A percentile compares a stretch with the other conserved stretches of the same genome.
Conservation (phyloP, 1,284 basidiomycete species). For the Taiwanofungus camphoratus region DNA sequence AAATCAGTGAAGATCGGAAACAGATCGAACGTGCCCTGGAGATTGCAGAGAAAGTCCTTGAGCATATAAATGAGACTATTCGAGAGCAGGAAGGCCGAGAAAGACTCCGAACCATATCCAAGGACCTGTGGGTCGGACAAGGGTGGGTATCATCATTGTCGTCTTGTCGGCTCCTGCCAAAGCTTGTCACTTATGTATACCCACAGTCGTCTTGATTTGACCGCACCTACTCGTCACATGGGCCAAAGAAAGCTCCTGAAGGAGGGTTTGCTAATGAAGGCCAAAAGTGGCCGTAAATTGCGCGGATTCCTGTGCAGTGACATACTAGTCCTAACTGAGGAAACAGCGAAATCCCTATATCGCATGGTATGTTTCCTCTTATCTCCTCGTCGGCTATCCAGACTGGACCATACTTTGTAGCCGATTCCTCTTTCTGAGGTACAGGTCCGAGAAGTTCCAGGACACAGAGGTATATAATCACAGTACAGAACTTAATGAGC, state of each 20-base stretch:
- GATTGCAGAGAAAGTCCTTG: slow-evolving; percentile 69
- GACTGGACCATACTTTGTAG: slow-evolving; percentile 26
- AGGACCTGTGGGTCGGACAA: slow-evolving; percentile 82
- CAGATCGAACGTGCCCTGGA: slow-evolving; percentile 53
- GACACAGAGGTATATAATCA: slow-evolving; percentile 37
- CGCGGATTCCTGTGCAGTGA: slow-evolving; percentile 78
- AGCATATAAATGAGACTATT: slow-evolving; percentile 85
- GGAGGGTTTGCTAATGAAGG: slow-evolving; percentile 75
- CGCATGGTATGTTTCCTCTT: slow-evolving; percentile 61
- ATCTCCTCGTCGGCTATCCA: neutral
- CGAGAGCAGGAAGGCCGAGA: slow-evolving; percentile 79
- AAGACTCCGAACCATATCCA: slow-evolving; percentile 65
- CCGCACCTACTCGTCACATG: slow-evolving; percentile 78
- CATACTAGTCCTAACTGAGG: slow-evolving; percentile 75
- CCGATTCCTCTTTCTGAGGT: slow-evolving; percentile 70
- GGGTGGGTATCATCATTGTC: slow-evolving; percentile 43
- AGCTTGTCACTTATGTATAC: neutral
- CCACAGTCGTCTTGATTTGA: slow-evolving; percentile 78
- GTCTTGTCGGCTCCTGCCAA: neutral
- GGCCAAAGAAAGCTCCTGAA: slow-evolving; percentile 72
- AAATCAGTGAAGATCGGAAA: slow-evolving; percentile 50
- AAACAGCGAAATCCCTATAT: slow-evolving; percentile 62
- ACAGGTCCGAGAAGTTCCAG: slow-evolving; percentile 46
- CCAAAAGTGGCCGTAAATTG: slow-evolving; percentile 79
- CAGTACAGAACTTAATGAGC: neutral